Evolutionary conservation across 2,329 filamentous ascomycete genomes (phyloP).

Genomic region (Sclerotinia trifoliorum): DNA sequence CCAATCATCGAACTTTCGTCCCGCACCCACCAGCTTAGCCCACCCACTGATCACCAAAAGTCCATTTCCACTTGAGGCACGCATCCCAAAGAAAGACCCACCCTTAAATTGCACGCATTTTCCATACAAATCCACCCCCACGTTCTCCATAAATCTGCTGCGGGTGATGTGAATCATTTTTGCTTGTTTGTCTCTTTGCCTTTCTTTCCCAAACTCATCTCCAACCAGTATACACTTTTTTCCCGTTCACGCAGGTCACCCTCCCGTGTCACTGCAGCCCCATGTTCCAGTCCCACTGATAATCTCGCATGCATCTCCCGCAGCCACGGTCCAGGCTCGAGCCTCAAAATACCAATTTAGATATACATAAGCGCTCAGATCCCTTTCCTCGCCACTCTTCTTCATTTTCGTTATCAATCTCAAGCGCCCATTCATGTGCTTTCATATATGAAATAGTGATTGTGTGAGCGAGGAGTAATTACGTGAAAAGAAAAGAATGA

Average conservation of each 20-base stretch:
- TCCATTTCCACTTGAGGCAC: not conserved
- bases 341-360: not conserved
- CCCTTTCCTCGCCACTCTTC: not conserved
- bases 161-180: slow-evolving; percentile 9
- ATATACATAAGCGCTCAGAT: slow-evolving; percentile 1
- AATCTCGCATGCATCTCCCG: not conserved
- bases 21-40: not conserved
- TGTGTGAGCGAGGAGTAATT: not conserved
- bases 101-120: not conserved
- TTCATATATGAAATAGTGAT: not conserved
- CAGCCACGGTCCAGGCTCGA: not conserved
- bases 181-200: not conserved
- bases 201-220: not conserved
- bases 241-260: not conserved
- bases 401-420: not conserved
- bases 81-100: slow-evolving; percentile 2
- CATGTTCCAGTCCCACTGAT: not conserved
- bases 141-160: slow-evolving; percentile 2
- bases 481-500: not conserved
- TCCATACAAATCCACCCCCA: slow-evolving; percentile 1
- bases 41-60: not conserved
- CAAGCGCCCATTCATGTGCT: not conserved
- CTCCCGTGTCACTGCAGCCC: not conserved
- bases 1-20: not conserved
- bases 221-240: not conserved